Evolutionary conservation across 106 monocot genomes (phyloP), one percentile per base, ranked within the genome.

Genomic region (Ottelia alismoides): DNA sequence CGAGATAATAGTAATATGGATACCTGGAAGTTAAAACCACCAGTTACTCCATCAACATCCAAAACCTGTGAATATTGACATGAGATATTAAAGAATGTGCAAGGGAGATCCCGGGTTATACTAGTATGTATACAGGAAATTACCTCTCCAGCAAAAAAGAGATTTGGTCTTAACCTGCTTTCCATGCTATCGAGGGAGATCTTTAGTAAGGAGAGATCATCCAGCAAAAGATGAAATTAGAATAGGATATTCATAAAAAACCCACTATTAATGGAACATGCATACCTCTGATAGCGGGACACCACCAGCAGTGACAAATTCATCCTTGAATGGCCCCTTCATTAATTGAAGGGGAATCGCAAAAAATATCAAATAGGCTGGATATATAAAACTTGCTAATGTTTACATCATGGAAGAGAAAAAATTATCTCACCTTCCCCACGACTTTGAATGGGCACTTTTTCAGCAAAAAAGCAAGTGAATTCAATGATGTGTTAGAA

Each of bases 21-120:
- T 65, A 92, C 88, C 87, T 94, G 94, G 70, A 94, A 94, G 58
- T 94, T 94, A 56, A 94, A 94, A 53, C 94, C 94, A 71, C 94
- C 94, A 32, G 94, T 94, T 44, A 94, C 47, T 56, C 94, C 94
- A 53, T 94, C 94, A 47, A 88, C 59, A 65, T 94, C 88, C 35
- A 94, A 62, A 51, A 94, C 78, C 94, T 94, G 76, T 24, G 45
- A 70, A 35, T 28, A 43, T 44, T 44, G n/a, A n/a, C n/a, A n/a
- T n/a, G n/a, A n/a, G n/a, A n/a, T n/a, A n/a, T n/a, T n/a, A n/a
- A n/a, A n/a, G n/a, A n/a, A n/a, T n/a, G n/a, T n/a, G n/a, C n/a
- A n/a, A n/a, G n/a, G n/a, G n/a, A n/a, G n/a, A n/a, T n/a, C n/a
- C n/a, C n/a, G n/a, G n/a, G n/a, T n/a, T n/a, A n/a, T n/a, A n/a